Evolutionary conservation across 768 basidiomycete species (phyloP).

Genomic region (Tricholoma hemisulphureum): DNA sequence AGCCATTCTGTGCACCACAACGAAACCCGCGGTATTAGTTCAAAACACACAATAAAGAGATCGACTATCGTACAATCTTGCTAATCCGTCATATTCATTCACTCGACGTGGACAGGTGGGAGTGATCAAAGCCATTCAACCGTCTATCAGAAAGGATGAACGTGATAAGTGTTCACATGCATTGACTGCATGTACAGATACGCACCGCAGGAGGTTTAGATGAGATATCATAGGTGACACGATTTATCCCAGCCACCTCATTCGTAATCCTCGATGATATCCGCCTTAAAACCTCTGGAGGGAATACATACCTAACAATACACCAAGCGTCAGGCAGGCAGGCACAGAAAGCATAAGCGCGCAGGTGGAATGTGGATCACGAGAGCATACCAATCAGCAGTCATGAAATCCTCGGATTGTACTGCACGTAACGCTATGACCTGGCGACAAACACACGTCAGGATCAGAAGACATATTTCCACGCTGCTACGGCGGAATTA

Average conservation of each 20-base stretch:
- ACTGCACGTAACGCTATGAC: conserved; percentile 95
- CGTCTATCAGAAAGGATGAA: conserved; percentile 32
- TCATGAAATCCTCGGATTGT: conserved; percentile 99
- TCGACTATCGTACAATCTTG: background rate
- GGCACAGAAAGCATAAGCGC: background rate
- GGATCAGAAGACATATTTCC: conserved; percentile 2
- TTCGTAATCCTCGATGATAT: conserved; percentile 98
- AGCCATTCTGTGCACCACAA: too few species aligned
- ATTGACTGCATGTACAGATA: conserved; percentile 9
- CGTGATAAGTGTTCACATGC: conserved; percentile 8
- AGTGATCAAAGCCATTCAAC: conserved; percentile 46
- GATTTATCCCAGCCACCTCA: conserved; percentile 94
- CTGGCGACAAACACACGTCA: conserved; percentile 38
- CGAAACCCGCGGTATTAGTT: background rate
- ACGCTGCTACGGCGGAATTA: conserved; percentile 1
- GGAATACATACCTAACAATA: conserved; percentile 87
- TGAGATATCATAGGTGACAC: conserved; percentile 94
- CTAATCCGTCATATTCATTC: background rate
- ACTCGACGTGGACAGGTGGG: too few species aligned
- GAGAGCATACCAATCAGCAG: conserved; percentile 85
- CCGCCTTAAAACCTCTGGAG: conserved; percentile 79
- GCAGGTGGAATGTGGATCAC: background rate
- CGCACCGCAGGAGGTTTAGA: conserved; percentile 93
- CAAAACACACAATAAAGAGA: background rate
- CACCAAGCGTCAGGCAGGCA: conserved; percentile 16